Conservation (phyloP, 176 grass and related monocot species). For the Musa beccarii region DNA sequence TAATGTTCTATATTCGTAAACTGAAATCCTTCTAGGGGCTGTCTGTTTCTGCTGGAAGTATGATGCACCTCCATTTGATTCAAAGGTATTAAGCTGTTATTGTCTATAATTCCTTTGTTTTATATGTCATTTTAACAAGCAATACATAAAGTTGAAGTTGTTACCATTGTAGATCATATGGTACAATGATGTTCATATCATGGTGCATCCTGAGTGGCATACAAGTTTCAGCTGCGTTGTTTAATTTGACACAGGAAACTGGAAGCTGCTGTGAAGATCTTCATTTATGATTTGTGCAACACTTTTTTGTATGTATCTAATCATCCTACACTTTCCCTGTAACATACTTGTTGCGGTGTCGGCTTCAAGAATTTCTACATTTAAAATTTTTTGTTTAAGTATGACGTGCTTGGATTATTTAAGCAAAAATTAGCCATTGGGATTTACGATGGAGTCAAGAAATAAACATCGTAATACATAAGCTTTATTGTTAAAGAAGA, state of each 20-base stretch:
- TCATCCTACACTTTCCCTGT: not conserved
- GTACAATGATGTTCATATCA: no score
- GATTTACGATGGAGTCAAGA: no score
- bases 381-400: not conserved
- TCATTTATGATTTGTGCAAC: not conserved
- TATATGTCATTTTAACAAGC: not conserved
- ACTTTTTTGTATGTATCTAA: constrained; percentile 14
- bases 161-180: not conserved
- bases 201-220: no score
- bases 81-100: not conserved
- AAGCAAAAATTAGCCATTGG: not conserved
- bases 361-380: not conserved
- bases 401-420: not conserved
- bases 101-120: not conserved
- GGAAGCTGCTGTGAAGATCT: constrained; percentile 7
- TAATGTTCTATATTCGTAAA: not conserved
- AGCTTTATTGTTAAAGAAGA: no score
- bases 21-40: constrained; percentile 23
- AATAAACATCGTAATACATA: no score
- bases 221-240: no score
- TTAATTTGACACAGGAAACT: not conserved
- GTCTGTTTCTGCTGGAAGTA: not conserved
- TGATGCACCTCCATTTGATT: not conserved
- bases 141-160: not conserved
- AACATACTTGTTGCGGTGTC: not conserved